Evolutionary conservation across 2,329 filamentous ascomycete genomes (phyloP).

Genomic region (Pseudogymnoascus sp.): DNA sequence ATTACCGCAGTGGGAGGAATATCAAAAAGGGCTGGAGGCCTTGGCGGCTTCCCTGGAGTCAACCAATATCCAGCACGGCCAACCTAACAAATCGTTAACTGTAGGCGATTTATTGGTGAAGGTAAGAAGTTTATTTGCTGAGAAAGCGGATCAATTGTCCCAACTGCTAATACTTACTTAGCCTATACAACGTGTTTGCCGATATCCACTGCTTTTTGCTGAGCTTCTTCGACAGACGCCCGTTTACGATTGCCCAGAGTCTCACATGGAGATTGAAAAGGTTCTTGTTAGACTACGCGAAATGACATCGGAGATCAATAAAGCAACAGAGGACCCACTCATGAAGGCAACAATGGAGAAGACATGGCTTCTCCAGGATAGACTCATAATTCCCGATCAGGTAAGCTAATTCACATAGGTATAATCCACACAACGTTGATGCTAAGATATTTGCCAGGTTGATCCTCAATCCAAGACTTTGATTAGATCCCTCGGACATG

Average conservation of each 20-base stretch:
- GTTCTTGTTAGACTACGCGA: constrained; percentile 64
- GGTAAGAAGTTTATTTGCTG: constrained; percentile 39
- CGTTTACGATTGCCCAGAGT: constrained; percentile 73
- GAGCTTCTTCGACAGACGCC: constrained; percentile 79
- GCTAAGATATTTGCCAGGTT: constrained; percentile 23
- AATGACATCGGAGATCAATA: constrained; percentile 72
- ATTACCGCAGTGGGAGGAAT: constrained; percentile 66
- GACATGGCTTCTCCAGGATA: constrained; percentile 78
- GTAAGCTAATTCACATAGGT: constrained; percentile 37
- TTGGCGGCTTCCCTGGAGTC: constrained; percentile 69
- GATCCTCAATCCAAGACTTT: constrained; percentile 50
- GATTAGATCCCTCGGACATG: constrained; percentile 73
- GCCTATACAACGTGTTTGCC: constrained; percentile 89
- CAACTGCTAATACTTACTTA: constrained; percentile 29
- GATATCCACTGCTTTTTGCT: constrained; percentile 79
- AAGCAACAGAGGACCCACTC: constrained; percentile 67
- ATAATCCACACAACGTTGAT: not conserved
- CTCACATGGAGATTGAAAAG: constrained; percentile 71
- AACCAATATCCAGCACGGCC: constrained; percentile 52
- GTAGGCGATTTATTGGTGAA: constrained; percentile 86
- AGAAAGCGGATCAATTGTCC: not conserved
- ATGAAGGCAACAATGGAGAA: constrained; percentile 66
- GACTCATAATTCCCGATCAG: constrained; percentile 64
- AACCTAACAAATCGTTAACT: constrained; percentile 67
- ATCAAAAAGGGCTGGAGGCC: constrained; percentile 78